Percentiles rank a stretch among this genome's conserved stretches.
phyloP scores from a whole-genome alignment of 768 basidiomycete species.

The Boletus fagicola region DNA sequence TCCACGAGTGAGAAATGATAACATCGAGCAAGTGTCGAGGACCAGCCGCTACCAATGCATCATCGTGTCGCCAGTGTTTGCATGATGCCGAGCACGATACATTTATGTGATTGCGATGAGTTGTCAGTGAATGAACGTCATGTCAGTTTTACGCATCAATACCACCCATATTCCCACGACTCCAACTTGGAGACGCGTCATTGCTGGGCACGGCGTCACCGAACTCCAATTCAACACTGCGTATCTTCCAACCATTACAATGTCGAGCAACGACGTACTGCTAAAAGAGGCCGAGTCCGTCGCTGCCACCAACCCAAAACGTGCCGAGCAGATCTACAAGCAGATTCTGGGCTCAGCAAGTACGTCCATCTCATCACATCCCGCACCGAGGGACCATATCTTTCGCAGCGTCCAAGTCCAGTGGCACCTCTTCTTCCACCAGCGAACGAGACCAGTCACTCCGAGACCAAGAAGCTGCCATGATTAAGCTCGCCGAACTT shows the following conservation, averaged over 20 bases:
- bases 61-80: no score
- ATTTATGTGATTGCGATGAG: no score
- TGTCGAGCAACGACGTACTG: constrained; percentile 27
- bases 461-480: constrained; percentile 79
- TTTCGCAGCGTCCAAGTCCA: constrained; percentile 33
- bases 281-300: constrained; percentile 51
- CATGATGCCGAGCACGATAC: no score
- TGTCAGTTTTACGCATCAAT: no score
- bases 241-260: constrained; percentile 3
- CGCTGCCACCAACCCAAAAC: constrained; percentile 47
- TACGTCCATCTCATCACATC: constrained; percentile 16
- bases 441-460: constrained; percentile 56
- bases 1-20: no score
- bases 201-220: constrained; percentile 1
- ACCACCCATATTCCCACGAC: constrained; percentile 21
- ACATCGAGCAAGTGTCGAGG: no score
- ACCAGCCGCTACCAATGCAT: no score
- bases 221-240: background rate
- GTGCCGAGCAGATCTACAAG: constrained; percentile 75
- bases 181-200: constrained; percentile 30
- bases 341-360: constrained; percentile 52
- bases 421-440: constrained; percentile 30
- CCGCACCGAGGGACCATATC: background rate
- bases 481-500: constrained; percentile 82
- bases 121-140: no score